Percentiles rank a stretch among this genome's conserved stretches.
These are phyloP conservation scores for Amanita inopinata DNA, from an alignment of 768 basidiomycete genomes.

Conservation along the genomic window DNA sequence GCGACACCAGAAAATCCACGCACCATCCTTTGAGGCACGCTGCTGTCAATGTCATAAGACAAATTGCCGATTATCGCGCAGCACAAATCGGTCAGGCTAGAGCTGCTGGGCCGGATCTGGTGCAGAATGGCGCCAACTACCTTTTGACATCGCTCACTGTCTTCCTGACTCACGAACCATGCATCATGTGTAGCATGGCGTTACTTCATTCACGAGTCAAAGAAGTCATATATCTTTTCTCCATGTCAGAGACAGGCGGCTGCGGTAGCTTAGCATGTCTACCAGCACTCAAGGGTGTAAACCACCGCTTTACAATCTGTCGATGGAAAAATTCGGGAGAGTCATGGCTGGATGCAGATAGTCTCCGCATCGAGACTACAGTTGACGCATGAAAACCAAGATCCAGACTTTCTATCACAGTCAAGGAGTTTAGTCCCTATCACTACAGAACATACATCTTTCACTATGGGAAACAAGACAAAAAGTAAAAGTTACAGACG, in stretches of 20 bases:
- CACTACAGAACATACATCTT: conserved; percentile 10
- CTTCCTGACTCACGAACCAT: conserved; percentile 94
- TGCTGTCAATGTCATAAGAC: conserved; percentile 63
- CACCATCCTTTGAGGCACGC: conserved; percentile 82
- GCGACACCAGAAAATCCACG: conserved; percentile 63
- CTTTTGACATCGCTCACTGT: conserved; percentile 77
- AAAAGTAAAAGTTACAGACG: conserved; percentile 18
- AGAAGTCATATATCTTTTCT: conserved; percentile 66
- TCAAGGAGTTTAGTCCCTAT: background rate
- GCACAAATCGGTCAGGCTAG: conserved; percentile 1
- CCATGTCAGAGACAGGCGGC: conserved; percentile 76
- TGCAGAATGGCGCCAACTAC: conserved; percentile 68
- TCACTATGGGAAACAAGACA: background rate
- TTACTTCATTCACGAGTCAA: conserved; percentile 90
- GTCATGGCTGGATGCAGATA: conserved; percentile 12
- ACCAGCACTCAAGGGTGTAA: conserved; percentile 75
- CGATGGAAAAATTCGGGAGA: conserved; percentile 40
- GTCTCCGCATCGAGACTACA: conserved; percentile 21
- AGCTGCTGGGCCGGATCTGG: conserved; percentile 12
- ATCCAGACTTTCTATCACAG: no score
- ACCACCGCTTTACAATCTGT: conserved; percentile 76
- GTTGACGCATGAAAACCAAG: conserved; percentile 26
- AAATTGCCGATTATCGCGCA: conserved; percentile 50
- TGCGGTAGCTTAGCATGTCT: conserved; percentile 72
- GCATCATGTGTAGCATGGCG: conserved; percentile 97